Base-by-base conservation (phyloP, 495 filamentous ascomycete genomes). In the Bacidia rubella region DNA sequence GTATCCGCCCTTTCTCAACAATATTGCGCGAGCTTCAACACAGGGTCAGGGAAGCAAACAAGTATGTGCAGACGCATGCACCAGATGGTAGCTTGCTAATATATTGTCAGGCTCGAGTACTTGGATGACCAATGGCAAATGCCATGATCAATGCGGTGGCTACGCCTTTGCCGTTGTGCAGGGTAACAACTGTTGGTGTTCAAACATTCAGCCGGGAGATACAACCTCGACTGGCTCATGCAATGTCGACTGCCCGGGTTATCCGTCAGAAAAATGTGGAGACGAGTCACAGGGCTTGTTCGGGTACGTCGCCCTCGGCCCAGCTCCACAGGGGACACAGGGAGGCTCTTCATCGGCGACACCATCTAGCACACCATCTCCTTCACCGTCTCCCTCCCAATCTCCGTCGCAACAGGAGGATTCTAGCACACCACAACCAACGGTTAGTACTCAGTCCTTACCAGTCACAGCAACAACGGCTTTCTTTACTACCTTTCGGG, bases 111-210 rank as follows among this genome's bases (percentile, higher is more conserved):
- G 73, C n/a, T 54, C 51, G 44, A 67, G 68, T 59, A 74, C 65
- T 22, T 87, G 66, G 56, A 82, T 87, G 60, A 85, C 82, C 19
- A 78, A 81, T 57, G 84, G 84, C 42, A 64, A 68, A 11, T 90
- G 85, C 58, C 50, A 61, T 42, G 57, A 65, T 2, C 68, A 68
- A 40, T 89, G 86, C 62, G 15, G 57, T 15, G 56, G 69, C 24
- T 87, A 79, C 62, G 85, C 84, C 10, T 83, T 86, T 60, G 86
- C 74, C 15, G 63, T 90, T 27, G 57, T 88, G 17, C 80, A 82
- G 58, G 72, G 68, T 19, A 67, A 77, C 20, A 63, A 66, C 27
- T 90, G 85, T 66, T 90, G 85, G 85, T 90, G 85, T 64, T 82
- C 82, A 1, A 78, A 90, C 57, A 81, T 81, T 56, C 70, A 68